These are phyloP conservation scores for Actinomucor elegans DNA, from an alignment of 371 early-diverging fungal genomes.

Conservation along the genomic window DNA sequence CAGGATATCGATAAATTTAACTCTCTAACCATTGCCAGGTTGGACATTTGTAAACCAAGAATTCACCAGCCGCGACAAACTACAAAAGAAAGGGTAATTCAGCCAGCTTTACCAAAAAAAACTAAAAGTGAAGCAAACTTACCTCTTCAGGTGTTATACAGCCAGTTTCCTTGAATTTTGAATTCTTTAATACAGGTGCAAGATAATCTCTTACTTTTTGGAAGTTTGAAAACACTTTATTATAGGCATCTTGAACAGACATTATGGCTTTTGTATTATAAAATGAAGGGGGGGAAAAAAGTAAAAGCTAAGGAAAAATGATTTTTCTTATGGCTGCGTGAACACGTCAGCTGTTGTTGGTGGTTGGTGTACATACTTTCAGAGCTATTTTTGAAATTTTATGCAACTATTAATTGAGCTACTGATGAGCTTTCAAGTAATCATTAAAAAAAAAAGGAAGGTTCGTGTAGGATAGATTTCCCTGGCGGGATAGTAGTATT, in stretches of 20 bases:
- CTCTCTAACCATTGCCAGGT: conserved; percentile 90
- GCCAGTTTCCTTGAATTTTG: conserved; percentile 93
- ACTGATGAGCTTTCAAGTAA: no score
- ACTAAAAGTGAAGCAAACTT: conserved; percentile 17
- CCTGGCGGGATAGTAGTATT: no score
- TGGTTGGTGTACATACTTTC: not conserved
- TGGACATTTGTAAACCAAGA: conserved; percentile 95
- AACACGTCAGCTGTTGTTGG: conserved; percentile 8
- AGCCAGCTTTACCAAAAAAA: not conserved
- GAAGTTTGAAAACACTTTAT: conserved; percentile 48
- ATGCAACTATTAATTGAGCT: no score
- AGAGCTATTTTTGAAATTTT: no score
- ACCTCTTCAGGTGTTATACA: conserved; percentile 95
- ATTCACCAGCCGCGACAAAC: conserved; percentile 97
- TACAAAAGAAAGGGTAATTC: conserved; percentile 23
- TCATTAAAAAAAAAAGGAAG: no score
- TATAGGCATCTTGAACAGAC: conserved; percentile 53
- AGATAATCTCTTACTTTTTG: conserved; percentile 77
- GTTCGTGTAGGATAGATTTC: no score
- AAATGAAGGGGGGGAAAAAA: not conserved
- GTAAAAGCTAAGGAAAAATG: not conserved
- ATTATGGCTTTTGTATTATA: conserved; percentile 4
- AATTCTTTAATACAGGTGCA: conserved; percentile 90
- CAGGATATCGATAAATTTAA: not conserved
- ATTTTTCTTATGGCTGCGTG: not conserved